A percentile compares a stretch with the other conserved stretches of the same genome.
Conservation (phyloP, 495 filamentous ascomycete genomes). For the Hypoxylon subgilvum region DNA sequence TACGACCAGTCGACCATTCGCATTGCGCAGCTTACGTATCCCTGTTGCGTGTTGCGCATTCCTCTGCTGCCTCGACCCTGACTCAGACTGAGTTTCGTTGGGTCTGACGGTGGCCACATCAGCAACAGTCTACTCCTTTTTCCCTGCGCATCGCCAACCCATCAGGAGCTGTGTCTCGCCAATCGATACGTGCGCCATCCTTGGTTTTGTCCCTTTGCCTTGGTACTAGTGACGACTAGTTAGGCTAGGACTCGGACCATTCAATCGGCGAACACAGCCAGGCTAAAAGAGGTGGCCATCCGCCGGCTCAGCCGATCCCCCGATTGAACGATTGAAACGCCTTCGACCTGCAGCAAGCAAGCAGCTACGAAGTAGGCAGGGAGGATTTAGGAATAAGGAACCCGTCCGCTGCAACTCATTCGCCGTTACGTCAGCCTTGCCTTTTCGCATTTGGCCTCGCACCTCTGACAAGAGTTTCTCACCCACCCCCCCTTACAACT, state of each 20-base stretch:
- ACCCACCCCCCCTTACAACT: conserved; percentile 19
- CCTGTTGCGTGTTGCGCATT: conserved; percentile 28
- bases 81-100: conserved; percentile 45
- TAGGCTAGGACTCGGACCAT: conserved; percentile 25
- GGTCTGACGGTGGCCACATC: conserved; percentile 46
- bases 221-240: conserved; percentile 27
- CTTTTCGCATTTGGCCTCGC: conserved; percentile 37
- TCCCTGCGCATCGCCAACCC: conserved; percentile 32
- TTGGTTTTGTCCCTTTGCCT: conserved; percentile 23
- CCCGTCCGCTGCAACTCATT: conserved; percentile 14
- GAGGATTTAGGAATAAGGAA: conserved; percentile 19
- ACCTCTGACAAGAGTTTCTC: conserved; percentile 27
- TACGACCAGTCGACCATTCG: conserved; percentile 28
- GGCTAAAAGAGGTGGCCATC: conserved; percentile 33
- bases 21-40: conserved; percentile 9
- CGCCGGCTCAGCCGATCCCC: conserved; percentile 39
- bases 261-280: conserved; percentile 17
- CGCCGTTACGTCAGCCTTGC: conserved; percentile 51
- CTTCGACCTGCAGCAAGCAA: conserved; percentile 4
- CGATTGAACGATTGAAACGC: conserved; percentile 42
- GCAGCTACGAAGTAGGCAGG: conserved; percentile 23
- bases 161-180: conserved; percentile 27
- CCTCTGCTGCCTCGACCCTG: conserved; percentile 34
- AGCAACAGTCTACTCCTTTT: conserved; percentile 39
- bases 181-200: conserved; percentile 27